Percentiles rank a stretch among this genome's conserved stretches.
Evolutionary conservation across 768 basidiomycete genomes (phyloP).

Genomic region (Boletus vinaceobasis): DNA sequence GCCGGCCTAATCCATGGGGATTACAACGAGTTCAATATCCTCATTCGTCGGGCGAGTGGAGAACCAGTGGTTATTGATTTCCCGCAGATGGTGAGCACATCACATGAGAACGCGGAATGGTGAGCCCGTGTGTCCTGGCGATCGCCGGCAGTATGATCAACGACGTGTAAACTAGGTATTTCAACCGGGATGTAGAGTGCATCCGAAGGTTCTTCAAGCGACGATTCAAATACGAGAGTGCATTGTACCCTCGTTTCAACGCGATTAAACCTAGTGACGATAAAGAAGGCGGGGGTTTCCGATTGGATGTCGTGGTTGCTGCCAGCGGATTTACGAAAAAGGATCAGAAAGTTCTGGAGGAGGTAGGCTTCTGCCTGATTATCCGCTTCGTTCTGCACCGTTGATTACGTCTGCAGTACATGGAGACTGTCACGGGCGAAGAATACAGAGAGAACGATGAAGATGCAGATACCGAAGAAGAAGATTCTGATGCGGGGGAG

Average conservation of each 20-base stretch:
- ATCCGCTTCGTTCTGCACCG: constrained; percentile 16
- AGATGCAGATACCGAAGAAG: constrained; percentile 32
- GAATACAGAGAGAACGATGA: constrained; percentile 30
- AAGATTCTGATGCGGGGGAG: constrained; percentile 38
- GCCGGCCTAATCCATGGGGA: constrained; percentile 98
- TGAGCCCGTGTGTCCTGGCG: constrained; percentile 35
- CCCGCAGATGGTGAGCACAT: constrained; percentile 98
- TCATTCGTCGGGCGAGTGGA: constrained; percentile 72
- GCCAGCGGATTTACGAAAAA: constrained; percentile 91
- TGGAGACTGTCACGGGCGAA: constrained; percentile 50
- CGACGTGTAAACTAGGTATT: constrained; percentile 65
- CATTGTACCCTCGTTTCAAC: constrained; percentile 82
- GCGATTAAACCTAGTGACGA: constrained; percentile 31
- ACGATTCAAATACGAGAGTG: constrained; percentile 90
- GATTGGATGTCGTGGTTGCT: constrained; percentile 85
- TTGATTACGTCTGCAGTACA: constrained; percentile 50
- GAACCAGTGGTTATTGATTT: constrained; percentile 96
- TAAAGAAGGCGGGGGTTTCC: constrained; percentile 52
- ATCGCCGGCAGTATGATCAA: constrained; percentile 10
- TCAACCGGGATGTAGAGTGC: constrained; percentile 97
- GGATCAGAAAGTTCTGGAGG: constrained; percentile 78
- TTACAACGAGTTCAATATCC: constrained; percentile 99
- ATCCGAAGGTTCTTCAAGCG: constrained; percentile 90
- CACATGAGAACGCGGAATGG: constrained; percentile 97
- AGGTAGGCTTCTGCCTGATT: constrained; percentile 50